phyloP scores from a whole-genome alignment of 2,329 filamentous ascomycete genomes.

The Xylaria sp. region DNA sequence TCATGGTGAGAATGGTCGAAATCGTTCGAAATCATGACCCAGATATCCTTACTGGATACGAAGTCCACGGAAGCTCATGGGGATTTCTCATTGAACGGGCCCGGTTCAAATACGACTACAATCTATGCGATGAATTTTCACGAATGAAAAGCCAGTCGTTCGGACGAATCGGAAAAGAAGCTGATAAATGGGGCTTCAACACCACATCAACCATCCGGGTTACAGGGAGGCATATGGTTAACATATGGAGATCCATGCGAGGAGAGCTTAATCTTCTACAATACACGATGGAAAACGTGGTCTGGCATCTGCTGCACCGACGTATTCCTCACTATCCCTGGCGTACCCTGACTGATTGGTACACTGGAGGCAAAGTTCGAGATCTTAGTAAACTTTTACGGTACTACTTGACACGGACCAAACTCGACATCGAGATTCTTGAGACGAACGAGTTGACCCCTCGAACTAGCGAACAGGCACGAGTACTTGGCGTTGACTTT shows the following conservation, averaged over 20 bases:
- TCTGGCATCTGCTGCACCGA: slow-evolving; percentile 87
- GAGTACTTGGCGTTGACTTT: slow-evolving; percentile 93
- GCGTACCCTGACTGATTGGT: slow-evolving; percentile 84
- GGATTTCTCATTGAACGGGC: slow-evolving; percentile 94
- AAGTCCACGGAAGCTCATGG: slow-evolving; percentile 94
- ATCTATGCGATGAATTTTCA: slow-evolving; percentile 91
- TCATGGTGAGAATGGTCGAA: slow-evolving; percentile 86
- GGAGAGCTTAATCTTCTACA: slow-evolving; percentile 91
- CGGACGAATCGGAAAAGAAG: slow-evolving; percentile 85
- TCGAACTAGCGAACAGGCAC: slow-evolving; percentile 92
- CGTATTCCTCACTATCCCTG: slow-evolving; percentile 90
- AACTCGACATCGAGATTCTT: slow-evolving; percentile 88
- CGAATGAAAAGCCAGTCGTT: slow-evolving; percentile 86
- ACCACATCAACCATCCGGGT: slow-evolving; percentile 91
- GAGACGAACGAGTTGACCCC: slow-evolving; percentile 89
- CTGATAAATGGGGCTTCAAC: slow-evolving; percentile 92
- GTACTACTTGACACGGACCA: slow-evolving; percentile 80
- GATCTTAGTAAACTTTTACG: slow-evolving; percentile 79
- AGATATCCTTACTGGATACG: slow-evolving; percentile 92
- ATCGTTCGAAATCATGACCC: slow-evolving; percentile 87
- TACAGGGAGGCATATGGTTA: slow-evolving; percentile 96
- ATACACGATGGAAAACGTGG: slow-evolving; percentile 96
- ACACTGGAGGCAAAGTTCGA: slow-evolving; percentile 71
- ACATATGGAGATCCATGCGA: slow-evolving; percentile 96
- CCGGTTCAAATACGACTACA: slow-evolving; percentile 84